Percentiles rank a stretch among this genome's conserved stretches.
These are phyloP conservation scores for Pseudogymnoascus pannorum DNA, from an alignment of 2,329 filamentous ascomycete species.

Conservation along the genomic window DNA sequence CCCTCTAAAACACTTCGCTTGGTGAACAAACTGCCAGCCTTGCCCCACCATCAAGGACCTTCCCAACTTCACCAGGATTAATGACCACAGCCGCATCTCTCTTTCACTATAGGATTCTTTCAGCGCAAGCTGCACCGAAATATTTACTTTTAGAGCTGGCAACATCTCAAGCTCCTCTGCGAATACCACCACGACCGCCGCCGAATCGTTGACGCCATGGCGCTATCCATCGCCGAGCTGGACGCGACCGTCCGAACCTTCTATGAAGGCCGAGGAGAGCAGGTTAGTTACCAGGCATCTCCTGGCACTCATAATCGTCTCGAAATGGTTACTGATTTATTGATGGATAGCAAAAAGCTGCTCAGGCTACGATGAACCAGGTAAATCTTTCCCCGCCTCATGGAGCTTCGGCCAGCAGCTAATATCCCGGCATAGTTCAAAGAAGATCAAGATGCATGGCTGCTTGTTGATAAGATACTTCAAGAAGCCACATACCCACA, in stretches of 20 bases:
- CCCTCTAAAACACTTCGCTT: constrained; percentile 10
- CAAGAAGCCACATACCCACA: constrained; percentile 88
- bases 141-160: constrained; percentile 1
- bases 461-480: constrained; percentile 94
- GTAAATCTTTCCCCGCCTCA: constrained; percentile 41
- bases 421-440: constrained; percentile 64
- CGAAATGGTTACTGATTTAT: constrained; percentile 31
- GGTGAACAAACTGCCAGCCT: constrained; percentile 8
- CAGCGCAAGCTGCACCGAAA: constrained; percentile 12
- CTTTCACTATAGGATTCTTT: constrained; percentile 3
- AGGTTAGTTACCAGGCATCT: constrained; percentile 50
- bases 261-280: constrained; percentile 91
- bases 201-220: constrained; percentile 42
- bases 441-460: constrained; percentile 96
- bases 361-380: constrained; percentile 87
- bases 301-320: background rate
- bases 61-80: constrained; percentile 9
- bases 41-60: constrained; percentile 9
- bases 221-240: constrained; percentile 81
- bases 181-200: constrained; percentile 7
- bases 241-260: constrained; percentile 94
- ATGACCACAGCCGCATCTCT: constrained; percentile 8
- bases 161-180: constrained; percentile 8
- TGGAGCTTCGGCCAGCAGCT: constrained; percentile 15
- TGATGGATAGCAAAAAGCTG: constrained; percentile 78